Conservation (phyloP, 768 basidiomycete species). For the Pleurotus eryngii region DNA sequence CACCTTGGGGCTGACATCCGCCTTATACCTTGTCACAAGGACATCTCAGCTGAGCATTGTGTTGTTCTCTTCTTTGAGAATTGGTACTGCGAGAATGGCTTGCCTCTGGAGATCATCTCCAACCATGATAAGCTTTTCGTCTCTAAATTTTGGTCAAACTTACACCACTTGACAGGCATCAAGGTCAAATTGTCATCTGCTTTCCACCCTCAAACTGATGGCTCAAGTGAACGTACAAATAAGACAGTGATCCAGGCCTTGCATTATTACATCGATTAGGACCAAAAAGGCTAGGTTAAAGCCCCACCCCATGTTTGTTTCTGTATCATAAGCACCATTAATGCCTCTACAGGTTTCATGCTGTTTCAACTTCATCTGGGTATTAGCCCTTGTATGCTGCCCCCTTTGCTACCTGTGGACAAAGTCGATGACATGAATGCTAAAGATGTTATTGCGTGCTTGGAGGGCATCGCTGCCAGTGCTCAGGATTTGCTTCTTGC, state of each 20-base stretch:
- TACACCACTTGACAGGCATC: conserved; percentile 17
- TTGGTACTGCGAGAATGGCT: conserved; percentile 28
- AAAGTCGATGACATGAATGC: conserved; percentile 14
- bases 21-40: conserved; percentile 10
- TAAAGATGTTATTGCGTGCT: conserved; percentile 18
- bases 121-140: conserved; percentile 32
- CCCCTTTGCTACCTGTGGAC: background rate
- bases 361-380: conserved; percentile 10
- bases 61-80: conserved; percentile 22
- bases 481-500: conserved; percentile 14
- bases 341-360: conserved; percentile 24
- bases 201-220: conserved; percentile 33
- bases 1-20: conserved; percentile 11
- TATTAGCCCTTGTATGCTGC: conserved; percentile 18
- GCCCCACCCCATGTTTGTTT: conserved; percentile 22
- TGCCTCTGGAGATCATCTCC: conserved; percentile 24
- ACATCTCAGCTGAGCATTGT: conserved; percentile 17
- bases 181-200: conserved; percentile 26
- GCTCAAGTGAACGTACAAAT: conserved; percentile 23
- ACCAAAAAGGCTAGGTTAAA: conserved; percentile 24
- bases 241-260: conserved; percentile 20
- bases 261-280: conserved; percentile 17
- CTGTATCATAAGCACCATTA: conserved; percentile 27
- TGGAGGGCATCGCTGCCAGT: conserved; percentile 1
- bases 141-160: conserved; percentile 25